phyloP scores from a whole-genome alignment of 2,329 filamentous ascomycete genomes.

The Teratosphaeria zuluensis region DNA sequence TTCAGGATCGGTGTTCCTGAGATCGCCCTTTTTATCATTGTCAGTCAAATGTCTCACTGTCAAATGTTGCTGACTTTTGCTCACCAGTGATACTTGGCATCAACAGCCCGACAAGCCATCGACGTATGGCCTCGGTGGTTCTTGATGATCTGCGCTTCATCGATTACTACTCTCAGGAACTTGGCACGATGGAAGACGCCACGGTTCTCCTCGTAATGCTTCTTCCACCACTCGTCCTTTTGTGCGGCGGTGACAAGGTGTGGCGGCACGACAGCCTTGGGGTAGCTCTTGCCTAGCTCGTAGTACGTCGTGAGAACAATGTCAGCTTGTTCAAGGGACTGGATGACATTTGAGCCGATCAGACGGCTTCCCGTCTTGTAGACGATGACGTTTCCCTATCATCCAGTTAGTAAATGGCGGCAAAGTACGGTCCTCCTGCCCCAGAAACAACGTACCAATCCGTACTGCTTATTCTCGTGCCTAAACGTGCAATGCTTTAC shows the following conservation, averaged over 20 bases:
- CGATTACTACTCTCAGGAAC: slow-evolving; percentile 57
- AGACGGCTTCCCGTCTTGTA: slow-evolving; percentile 10
- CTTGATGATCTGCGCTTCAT: slow-evolving; percentile 98
- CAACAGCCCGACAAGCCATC: slow-evolving; percentile 35
- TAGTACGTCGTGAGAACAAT: slow-evolving; percentile 34
- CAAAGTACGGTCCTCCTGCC: no score
- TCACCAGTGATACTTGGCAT: slow-evolving; percentile 28
- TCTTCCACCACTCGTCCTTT: slow-evolving; percentile 32
- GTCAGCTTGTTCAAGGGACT: slow-evolving; percentile 11
- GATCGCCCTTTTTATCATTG: slow-evolving; percentile 57
- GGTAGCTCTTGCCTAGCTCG: slow-evolving; percentile 34
- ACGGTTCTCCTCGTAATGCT: slow-evolving; percentile 21
- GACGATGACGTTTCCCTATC: slow-evolving; percentile 6
- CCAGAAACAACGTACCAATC: slow-evolving; percentile 1
- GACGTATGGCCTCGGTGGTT: slow-evolving; percentile 35
- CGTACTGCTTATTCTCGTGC: slow-evolving; percentile 11
- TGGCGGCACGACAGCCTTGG: slow-evolving; percentile 29
- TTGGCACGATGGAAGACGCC: slow-evolving; percentile 31
- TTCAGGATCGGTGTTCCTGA: slow-evolving; percentile 35
- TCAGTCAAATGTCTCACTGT: slow-evolving; percentile 87
- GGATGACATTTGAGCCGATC: slow-evolving; percentile 1
- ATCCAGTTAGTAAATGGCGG: no score
- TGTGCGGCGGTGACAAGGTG: slow-evolving; percentile 28
- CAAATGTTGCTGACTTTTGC: slow-evolving; percentile 37
- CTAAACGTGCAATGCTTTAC: slow-evolving; percentile 10